These are phyloP conservation scores for Xylaria venustula DNA, from an alignment of 495 filamentous ascomycete species.

Conservation along the genomic window DNA sequence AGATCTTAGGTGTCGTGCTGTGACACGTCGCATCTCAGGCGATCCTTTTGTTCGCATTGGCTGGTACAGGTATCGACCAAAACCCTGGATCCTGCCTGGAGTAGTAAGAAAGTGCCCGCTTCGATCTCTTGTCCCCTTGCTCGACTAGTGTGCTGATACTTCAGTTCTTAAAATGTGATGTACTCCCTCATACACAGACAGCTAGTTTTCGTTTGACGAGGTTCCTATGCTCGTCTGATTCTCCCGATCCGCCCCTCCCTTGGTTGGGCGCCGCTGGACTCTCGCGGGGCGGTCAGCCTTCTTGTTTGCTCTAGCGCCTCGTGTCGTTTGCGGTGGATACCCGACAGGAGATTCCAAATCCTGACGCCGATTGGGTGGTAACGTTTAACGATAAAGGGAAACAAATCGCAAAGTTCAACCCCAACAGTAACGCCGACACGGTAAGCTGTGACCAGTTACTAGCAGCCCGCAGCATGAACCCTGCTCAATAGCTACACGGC, in stretches of 20 bases:
- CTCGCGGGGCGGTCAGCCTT: not conserved
- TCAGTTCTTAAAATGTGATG: not conserved
- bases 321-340: not conserved
- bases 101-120: not conserved
- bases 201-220: not conserved
- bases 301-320: not conserved
- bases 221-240: not conserved
- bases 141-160: not conserved
- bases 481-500: no score
- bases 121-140: not conserved
- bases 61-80: not conserved
- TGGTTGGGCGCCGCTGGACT: not conserved
- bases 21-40: constrained; percentile 5
- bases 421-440: not conserved
- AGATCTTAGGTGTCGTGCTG: constrained; percentile 8
- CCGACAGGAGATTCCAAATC: not conserved
- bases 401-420: not conserved
- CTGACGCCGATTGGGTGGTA: not conserved
- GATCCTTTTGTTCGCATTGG: constrained; percentile 4
- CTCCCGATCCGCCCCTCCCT: not conserved
- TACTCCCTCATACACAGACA: no score
- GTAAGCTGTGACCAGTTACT: not conserved
- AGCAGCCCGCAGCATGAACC: not conserved
- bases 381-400: not conserved
- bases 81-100: not conserved